A percentile compares a stretch with the other conserved stretches of the same genome.
Conservation (phyloP, 2,329 filamentous ascomycete species). For the Colletotrichum sp. region DNA sequence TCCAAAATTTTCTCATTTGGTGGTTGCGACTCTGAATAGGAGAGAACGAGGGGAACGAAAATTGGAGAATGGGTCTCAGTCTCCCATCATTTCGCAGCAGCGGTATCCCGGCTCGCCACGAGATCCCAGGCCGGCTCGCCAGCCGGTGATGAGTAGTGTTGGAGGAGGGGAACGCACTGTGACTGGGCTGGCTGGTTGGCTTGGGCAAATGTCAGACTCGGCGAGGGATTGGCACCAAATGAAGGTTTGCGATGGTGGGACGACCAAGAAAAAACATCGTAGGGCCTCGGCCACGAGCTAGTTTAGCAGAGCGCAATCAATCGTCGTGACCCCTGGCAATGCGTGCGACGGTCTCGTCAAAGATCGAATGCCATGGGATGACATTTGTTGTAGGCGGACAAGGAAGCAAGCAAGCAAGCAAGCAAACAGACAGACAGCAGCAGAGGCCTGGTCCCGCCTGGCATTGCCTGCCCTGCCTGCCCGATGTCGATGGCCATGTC, state of each 20-base stretch:
- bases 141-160: background rate
- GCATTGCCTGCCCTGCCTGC: background rate
- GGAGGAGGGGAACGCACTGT: background rate
- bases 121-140: background rate
- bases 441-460: background rate
- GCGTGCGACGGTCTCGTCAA: background rate
- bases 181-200: background rate
- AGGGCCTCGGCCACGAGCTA: slow-evolving; percentile 3
- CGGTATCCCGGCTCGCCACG: slow-evolving; percentile 1
- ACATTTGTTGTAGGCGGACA: background rate
- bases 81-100: slow-evolving; percentile 2
- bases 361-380: slow-evolving; percentile 1
- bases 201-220: background rate
- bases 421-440: background rate
- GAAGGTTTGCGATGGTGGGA: slow-evolving; percentile 8
- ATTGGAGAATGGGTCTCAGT: slow-evolving; percentile 6
- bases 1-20: background rate
- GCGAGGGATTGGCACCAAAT: background rate
- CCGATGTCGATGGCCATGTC: background rate
- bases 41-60: background rate
- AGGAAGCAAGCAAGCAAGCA: background rate
- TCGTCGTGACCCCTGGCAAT: background rate
- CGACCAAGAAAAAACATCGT: background rate
- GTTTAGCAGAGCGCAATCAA: background rate
- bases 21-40: background rate